Evolutionary conservation across 495 filamentous ascomycete genomes (phyloP), one percentile per base, ranked within the genome.

Genomic region (Cladorrhinum samala): DNA sequence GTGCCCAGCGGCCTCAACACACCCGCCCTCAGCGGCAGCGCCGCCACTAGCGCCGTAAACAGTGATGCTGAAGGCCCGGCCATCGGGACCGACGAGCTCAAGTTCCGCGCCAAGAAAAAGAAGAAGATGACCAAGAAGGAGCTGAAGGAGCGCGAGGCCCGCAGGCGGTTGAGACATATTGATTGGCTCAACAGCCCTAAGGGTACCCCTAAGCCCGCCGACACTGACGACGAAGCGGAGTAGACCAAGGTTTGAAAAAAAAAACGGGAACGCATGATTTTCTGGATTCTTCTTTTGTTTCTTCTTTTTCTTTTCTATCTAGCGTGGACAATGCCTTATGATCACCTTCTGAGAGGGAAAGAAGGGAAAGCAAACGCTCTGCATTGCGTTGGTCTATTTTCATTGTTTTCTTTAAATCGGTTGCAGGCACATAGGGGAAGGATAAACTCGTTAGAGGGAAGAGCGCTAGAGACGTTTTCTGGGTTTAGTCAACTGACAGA

Each of bases 61-160:
- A 85, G 80, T 41, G 93, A 88, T 8, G 87, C 77, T 3, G 94
- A 97, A 71, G 91, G 89, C 52, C 77, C 76, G 25, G 63, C 59
- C 8, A 62, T 39, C 9, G 47, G 61, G 9, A 71, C 49, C 2
- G 64, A 55, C 82, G 89, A 14, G 80, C 59, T 98, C 75, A 90
- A 93, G 69, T 98, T 98, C 83, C 85, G 84, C 67, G 80, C 90
- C 2, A 76, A 73, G 62, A 90, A 91, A 78, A 96, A 95, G 86
- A 96, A 92, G 84, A 98, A 98, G 88, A 77, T 95, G 82, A 98
- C 93, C 46, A 86, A 92, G 72, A 88, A 87, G 68, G 91, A 98
- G 73, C 55, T 89, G 62, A 98, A 98, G 79, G 93, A 98, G 59
- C 77, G 87, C 2, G 94, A 98, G 69, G 85, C 85, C 23, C 78